phyloP scores from a whole-genome alignment of 495 filamentous ascomycete species.

The Astrothelium subdiscretum region DNA sequence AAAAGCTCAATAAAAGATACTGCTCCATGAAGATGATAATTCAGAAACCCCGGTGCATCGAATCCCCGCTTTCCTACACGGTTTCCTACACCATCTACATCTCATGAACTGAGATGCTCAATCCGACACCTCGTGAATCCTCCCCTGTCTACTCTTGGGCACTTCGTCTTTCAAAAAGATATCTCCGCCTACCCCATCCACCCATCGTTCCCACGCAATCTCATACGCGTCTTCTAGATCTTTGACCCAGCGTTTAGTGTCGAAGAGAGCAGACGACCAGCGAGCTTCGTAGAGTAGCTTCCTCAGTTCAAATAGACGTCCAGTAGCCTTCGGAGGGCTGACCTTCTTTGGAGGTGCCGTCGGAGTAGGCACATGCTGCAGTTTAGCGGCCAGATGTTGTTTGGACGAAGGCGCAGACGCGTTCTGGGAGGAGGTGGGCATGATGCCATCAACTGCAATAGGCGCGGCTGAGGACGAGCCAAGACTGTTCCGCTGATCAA shows the following conservation, averaged over 20 bases:
- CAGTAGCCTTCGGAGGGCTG: constrained; percentile 22
- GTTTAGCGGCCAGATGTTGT: neutral
- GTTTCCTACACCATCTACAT: too few species aligned
- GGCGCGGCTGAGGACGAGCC: neutral
- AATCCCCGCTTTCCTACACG: too few species aligned
- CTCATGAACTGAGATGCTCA: too few species aligned
- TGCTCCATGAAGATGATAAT: too few species aligned
- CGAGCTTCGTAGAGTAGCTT: constrained; percentile 70
- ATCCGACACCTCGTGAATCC: neutral
- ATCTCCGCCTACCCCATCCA: constrained; percentile 75
- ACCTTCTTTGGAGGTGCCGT: neutral
- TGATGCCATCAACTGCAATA: neutral
- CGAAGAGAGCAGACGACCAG: constrained; percentile 76
- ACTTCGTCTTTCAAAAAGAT: constrained; percentile 44
- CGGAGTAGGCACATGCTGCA: neutral
- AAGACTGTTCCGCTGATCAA: neutral
- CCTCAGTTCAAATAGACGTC: constrained; percentile 62
- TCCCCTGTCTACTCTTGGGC: neutral
- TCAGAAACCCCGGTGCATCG: too few species aligned
- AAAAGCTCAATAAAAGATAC: neutral
- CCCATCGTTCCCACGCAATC: constrained; percentile 81
- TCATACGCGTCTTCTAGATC: constrained; percentile 86
- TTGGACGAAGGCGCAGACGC: too few species aligned
- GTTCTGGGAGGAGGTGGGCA: neutral
- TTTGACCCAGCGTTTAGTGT: constrained; percentile 83